A percentile compares a stretch with the other conserved stretches of the same genome.
These are phyloP conservation scores for Lipomyces kockii DNA, from an alignment of 805 yeast genomes.

Conservation along the genomic window DNA sequence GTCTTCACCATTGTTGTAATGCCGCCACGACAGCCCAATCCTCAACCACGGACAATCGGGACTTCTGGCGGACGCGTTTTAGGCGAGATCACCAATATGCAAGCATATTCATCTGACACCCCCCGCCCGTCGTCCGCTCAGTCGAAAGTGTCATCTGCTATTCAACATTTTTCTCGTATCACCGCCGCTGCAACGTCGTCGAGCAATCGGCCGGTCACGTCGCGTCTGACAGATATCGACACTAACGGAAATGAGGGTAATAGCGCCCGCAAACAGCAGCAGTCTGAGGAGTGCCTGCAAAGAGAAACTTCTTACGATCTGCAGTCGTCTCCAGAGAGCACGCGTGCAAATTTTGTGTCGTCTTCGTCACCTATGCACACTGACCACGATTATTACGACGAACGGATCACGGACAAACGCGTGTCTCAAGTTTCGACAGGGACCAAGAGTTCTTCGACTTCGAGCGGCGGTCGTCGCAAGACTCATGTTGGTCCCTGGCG, in stretches of 20 bases:
- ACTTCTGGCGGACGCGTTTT: conserved; percentile 22
- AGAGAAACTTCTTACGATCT: background rate
- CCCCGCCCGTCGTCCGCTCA: conserved; percentile 18
- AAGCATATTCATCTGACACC: conserved; percentile 7
- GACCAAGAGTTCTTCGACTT: conserved; percentile 49
- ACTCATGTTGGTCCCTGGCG: conserved; percentile 94
- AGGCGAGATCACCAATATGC: conserved; percentile 25
- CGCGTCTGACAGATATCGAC: conserved; percentile 16
- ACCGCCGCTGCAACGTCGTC: conserved; percentile 6
- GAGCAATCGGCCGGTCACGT: conserved; percentile 9
- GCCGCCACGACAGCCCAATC: conserved; percentile 3
- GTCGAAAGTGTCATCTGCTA: conserved; percentile 30
- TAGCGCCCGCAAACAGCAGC: background rate
- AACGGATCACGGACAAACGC: conserved; percentile 51
- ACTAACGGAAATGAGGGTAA: conserved; percentile 7
- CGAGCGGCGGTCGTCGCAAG: conserved; percentile 51
- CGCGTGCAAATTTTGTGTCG: background rate
- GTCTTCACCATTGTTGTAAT: background rate
- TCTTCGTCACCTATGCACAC: conserved; percentile 38
- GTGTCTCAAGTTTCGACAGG: conserved; percentile 53
- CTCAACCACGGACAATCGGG: conserved; percentile 8
- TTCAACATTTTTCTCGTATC: conserved; percentile 28
- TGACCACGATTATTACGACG: conserved; percentile 38
- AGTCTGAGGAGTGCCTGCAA: background rate
- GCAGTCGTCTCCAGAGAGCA: conserved; percentile 4